Evolutionary conservation across 768 basidiomycete species (phyloP).

Genomic region (Podaxis sp.): DNA sequence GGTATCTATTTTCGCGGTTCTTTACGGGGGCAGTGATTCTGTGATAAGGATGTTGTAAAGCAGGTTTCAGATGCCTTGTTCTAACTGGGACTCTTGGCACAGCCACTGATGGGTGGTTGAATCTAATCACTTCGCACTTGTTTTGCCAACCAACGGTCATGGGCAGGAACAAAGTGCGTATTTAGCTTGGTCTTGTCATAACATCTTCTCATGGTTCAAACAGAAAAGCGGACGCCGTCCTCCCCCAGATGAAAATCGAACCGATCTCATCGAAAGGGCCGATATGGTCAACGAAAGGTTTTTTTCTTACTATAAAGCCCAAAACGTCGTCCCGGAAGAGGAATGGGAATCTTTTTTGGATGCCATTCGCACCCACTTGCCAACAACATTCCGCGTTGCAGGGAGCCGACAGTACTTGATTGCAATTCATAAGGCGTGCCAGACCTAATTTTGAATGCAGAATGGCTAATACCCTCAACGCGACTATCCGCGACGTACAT

Average conservation of each 20-base stretch:
- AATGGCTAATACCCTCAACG: slow-evolving; percentile 70
- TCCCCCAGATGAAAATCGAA: slow-evolving; percentile 28
- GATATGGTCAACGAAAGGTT: slow-evolving; percentile 74
- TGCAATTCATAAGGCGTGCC: not conserved
- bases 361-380: slow-evolving; percentile 65
- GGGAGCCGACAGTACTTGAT: slow-evolving; percentile 73
- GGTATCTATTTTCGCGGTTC: too few relatives aligned
- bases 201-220: not conserved
- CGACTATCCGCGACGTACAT: slow-evolving; percentile 70
- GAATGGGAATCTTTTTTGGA: slow-evolving; percentile 79
- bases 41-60: too few relatives aligned
- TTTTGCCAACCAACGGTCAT: not conserved
- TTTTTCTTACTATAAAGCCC: slow-evolving; percentile 65
- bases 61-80: too few relatives aligned
- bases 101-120: slow-evolving; percentile 9
- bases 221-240: slow-evolving; percentile 11
- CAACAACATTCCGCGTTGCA: slow-evolving; percentile 91
- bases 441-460: slow-evolving; percentile 27
- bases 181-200: not conserved
- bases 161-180: slow-evolving; percentile 11
- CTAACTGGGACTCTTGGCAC: not conserved
- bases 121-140: not conserved
- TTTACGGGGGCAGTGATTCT: too few relatives aligned
- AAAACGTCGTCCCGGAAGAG: slow-evolving; percentile 67
- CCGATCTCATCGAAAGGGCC: slow-evolving; percentile 48